Base-by-base conservation (phyloP, 2,329 filamentous ascomycete genomes). In the Cadophora sp. region DNA sequence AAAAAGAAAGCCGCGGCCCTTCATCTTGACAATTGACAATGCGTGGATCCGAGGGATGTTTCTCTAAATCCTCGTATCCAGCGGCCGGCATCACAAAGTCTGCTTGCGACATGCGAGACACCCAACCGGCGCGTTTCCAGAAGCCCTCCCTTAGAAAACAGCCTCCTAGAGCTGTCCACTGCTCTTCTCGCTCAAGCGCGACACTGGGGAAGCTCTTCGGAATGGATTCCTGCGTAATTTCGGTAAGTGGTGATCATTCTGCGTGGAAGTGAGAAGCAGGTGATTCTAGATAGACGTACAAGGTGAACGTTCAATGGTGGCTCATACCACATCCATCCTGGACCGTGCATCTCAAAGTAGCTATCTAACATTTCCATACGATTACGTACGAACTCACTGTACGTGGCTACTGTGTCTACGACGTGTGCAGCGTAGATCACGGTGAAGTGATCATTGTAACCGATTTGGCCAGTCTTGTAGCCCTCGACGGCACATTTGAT, bases 291-390 rank as follows among this genome's bases (percentile, higher is more conserved):
- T 22, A 3, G 16, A 40, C 61, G 16, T 63, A 31, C 46, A 1
- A n/a, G 70, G 29, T 68, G 64, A 9, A 75, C 74, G 26, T 77
- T 70, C 1, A 84, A 74, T 0, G 83, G 82, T 3, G 80, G 79
- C 67, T 84, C 82, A 64, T 81, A 81, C 82, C 82, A 85, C 14
- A 84, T 77, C 80, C 81, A 83, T 9, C 81, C 81, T 0, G 76
- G 72, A 1, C 82, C 82, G 69, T 81, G 68, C 12, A 70, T 53
- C 4, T 71, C 73, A 43, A 60, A 73, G 65, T 83, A 84, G 1
- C 73, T 75, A 66, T 81, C 79, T 12, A 84, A 77, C 27, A 81
- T 78, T 19, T 77, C 77, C 12, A 68, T 65, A 67, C 83, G 79
- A 72, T 83, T 78, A 4, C 56, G 24, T 26, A 79, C 78, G 74